Percentiles rank a stretch among this genome's conserved stretches.
These are phyloP conservation scores for Diplotaxis tenuifolia DNA, from an alignment of 345 rosid species.

Conservation along the genomic window DNA sequence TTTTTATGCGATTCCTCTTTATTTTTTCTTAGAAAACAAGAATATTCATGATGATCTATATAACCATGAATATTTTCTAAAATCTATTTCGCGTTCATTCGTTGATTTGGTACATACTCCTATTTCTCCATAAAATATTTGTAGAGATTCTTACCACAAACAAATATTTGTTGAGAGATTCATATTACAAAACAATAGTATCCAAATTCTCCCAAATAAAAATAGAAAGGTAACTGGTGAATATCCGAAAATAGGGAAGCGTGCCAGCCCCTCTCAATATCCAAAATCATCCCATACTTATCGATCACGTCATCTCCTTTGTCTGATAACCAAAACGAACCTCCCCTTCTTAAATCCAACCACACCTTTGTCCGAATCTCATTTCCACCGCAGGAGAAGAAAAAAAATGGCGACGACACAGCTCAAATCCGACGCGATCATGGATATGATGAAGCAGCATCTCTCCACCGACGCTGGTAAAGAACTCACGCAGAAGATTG, in stretches of 20 bases:
- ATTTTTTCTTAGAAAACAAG: too few species aligned
- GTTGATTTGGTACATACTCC: neutral
- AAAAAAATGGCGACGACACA: slow-evolving; percentile 48
- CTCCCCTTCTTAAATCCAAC: slow-evolving; percentile 12
- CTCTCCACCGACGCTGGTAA: slow-evolving; percentile 72
- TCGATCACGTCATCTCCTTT: slow-evolving; percentile 36
- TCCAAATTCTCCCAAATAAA: neutral
- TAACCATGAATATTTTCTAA: neutral
- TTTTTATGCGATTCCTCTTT: too few species aligned
- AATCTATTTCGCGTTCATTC: neutral
- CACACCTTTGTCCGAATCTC: slow-evolving; percentile 3
- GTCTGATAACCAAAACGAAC: slow-evolving; percentile 4
- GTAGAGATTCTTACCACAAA: neutral
- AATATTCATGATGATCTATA: too few species aligned
- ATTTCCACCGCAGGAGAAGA: neutral
- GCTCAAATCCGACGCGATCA: slow-evolving; percentile 66
- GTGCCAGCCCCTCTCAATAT: slow-evolving; percentile 25
- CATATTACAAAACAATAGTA: neutral
- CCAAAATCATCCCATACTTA: slow-evolving; percentile 30
- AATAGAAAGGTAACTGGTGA: neutral
- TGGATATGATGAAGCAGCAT: slow-evolving; percentile 72
- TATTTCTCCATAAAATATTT: neutral
- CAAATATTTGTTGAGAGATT: neutral
- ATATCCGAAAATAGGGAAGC: slow-evolving; percentile 19
- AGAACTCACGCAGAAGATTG: slow-evolving; percentile 59